Percentiles rank a stretch among this genome's conserved stretches.
Evolutionary conservation across 2,329 filamentous ascomycete species (phyloP).

Genomic region (Colletotrichum phormii): DNA sequence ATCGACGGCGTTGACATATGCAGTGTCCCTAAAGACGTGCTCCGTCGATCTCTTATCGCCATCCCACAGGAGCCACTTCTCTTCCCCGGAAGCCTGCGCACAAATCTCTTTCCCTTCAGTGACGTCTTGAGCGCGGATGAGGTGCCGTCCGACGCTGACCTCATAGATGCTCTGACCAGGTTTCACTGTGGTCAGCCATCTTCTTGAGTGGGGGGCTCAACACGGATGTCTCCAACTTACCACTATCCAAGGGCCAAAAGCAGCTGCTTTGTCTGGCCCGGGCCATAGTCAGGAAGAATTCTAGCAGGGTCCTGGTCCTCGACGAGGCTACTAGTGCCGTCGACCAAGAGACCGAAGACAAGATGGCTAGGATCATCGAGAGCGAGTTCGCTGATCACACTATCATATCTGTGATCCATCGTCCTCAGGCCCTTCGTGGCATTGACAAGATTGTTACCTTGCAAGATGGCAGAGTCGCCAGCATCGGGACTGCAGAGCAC

Average conservation of each 20-base stretch:
- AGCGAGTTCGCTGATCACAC: slow-evolving; percentile 41
- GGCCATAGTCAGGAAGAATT: slow-evolving; percentile 15
- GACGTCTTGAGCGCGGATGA: background rate
- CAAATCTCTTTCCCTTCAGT: background rate
- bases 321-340: slow-evolving; percentile 76
- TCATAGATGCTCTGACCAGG: slow-evolving; percentile 33
- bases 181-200: slow-evolving; percentile 37
- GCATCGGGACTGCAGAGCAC: too few relatives aligned
- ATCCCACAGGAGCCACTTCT: slow-evolving; percentile 45
- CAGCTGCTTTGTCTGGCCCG: slow-evolving; percentile 43
- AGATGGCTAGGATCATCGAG: slow-evolving; percentile 35
- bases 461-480: slow-evolving; percentile 14
- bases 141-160: slow-evolving; percentile 29
- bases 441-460: slow-evolving; percentile 13
- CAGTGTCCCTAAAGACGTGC: slow-evolving; percentile 36
- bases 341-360: slow-evolving; percentile 52
- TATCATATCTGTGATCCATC: slow-evolving; percentile 43
- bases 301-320: slow-evolving; percentile 67
- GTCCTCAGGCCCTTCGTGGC: slow-evolving; percentile 35
- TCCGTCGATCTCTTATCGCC: slow-evolving; percentile 46
- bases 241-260: slow-evolving; percentile 40
- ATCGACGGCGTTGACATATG: slow-evolving; percentile 46
- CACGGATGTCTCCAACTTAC: slow-evolving; percentile 26
- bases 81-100: slow-evolving; percentile 16
- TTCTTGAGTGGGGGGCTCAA: slow-evolving; percentile 36